Conservation (phyloP, 116 monocot species). For the Zostera marina region DNA sequence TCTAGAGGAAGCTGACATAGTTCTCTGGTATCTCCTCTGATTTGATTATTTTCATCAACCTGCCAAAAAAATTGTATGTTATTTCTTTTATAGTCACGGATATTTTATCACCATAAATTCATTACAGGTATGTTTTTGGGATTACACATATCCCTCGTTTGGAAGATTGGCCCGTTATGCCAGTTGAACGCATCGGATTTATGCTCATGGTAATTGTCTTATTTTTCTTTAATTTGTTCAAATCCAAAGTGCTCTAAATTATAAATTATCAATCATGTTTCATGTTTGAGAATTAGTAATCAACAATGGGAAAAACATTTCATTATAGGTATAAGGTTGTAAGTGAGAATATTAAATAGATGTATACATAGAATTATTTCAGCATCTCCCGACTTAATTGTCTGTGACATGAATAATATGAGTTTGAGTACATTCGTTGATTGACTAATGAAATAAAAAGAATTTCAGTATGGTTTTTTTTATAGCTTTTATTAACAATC, state of each 20-base stretch:
- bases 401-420: too few relatives aligned
- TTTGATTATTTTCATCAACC: not conserved
- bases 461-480: too few relatives aligned
- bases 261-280: not conserved
- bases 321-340: not conserved
- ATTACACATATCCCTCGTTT: conserved; percentile 83
- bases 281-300: not conserved
- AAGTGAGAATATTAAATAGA: not conserved
- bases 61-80: not conserved
- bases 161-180: conserved; percentile 99
- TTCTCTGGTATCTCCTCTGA: conserved; percentile 54
- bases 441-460: too few relatives aligned
- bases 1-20: conserved; percentile 83
- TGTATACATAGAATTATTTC: too few relatives aligned
- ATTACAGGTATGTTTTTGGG: conserved; percentile 75
- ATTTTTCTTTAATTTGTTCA: not conserved
- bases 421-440: too few relatives aligned
- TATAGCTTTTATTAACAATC: too few relatives aligned
- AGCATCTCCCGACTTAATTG: too few relatives aligned
- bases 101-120: not conserved
- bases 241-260: not conserved
- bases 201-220: conserved; percentile 67
- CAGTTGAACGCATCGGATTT: conserved; percentile 80
- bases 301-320: not conserved
- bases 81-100: too few relatives aligned